Conservation (phyloP, 2,329 filamentous ascomycete genomes). For the Curvularia spicifera region DNA sequence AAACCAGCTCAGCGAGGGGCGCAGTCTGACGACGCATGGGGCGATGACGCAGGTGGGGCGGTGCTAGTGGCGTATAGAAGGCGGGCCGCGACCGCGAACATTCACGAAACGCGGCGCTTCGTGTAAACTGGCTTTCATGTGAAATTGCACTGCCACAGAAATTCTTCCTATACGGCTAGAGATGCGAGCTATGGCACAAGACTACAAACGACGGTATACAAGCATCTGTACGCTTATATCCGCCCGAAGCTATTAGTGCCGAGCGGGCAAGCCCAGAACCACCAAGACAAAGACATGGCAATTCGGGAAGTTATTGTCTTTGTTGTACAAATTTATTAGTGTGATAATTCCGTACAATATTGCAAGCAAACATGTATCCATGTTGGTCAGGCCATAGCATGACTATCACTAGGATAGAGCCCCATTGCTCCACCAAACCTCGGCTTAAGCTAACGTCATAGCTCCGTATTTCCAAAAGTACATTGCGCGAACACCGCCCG, state of each 20-base stretch:
- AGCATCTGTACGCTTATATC: not conserved
- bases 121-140: conserved; percentile 11
- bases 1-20: conserved; percentile 26
- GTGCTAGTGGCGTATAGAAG: conserved; percentile 20
- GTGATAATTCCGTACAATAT: not conserved
- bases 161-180: not conserved
- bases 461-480: conserved; percentile 23
- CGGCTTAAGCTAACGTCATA: conserved; percentile 40
- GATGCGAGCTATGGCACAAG: conserved; percentile 1
- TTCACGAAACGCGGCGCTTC: conserved; percentile 24
- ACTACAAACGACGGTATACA: not conserved
- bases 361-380: not conserved
- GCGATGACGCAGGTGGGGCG: conserved; percentile 33
- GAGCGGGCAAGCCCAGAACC: not conserved
- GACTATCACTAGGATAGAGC: not conserved
- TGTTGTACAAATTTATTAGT: not conserved
- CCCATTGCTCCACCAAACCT: conserved; percentile 27
- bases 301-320: not conserved
- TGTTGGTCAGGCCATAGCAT: not conserved
- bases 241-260: not conserved
- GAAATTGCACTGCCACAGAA: conserved; percentile 8
- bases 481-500: conserved; percentile 12
- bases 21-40: conserved; percentile 14
- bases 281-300: not conserved
- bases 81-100: conserved; percentile 26